Conservation (phyloP, 2,329 filamentous ascomycete genomes). For the Shiraia bambusicola region DNA sequence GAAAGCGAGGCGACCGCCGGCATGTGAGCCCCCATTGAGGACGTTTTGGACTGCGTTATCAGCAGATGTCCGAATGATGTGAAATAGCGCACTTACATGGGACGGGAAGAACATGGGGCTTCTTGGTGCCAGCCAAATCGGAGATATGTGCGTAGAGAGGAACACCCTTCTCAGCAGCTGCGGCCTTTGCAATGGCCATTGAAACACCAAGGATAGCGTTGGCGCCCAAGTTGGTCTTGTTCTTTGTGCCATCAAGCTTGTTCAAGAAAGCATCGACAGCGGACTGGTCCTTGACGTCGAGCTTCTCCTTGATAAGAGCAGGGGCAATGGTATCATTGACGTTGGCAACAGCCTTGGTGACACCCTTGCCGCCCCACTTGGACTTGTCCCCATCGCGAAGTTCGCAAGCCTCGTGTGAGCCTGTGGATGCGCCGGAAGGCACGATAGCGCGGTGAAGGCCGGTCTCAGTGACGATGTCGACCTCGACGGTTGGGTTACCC, state of each 20-base stretch:
- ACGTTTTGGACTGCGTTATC: slow-evolving; percentile 49
- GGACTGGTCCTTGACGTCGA: slow-evolving; percentile 58
- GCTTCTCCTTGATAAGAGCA: slow-evolving; percentile 54
- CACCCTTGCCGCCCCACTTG: slow-evolving; percentile 58
- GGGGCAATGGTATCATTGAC: slow-evolving; percentile 58
- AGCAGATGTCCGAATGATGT: background rate
- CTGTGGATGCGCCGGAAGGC: slow-evolving; percentile 90
- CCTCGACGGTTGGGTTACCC: slow-evolving; percentile 96
- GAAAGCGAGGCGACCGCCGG: slow-evolving; percentile 79
- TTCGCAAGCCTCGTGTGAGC: slow-evolving; percentile 56
- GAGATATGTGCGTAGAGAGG: slow-evolving; percentile 61
- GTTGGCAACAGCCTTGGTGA: slow-evolving; percentile 58
- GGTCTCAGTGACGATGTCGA: slow-evolving; percentile 93
- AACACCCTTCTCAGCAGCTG: slow-evolving; percentile 56
- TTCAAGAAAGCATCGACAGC: slow-evolving; percentile 56
- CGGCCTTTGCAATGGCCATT: slow-evolving; percentile 61
- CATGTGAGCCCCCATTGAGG: slow-evolving; percentile 79
- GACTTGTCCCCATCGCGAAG: slow-evolving; percentile 56
- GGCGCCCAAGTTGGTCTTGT: slow-evolving; percentile 61
- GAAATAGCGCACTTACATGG: slow-evolving; percentile 49
- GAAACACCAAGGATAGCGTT: slow-evolving; percentile 63
- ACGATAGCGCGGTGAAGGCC: slow-evolving; percentile 97
- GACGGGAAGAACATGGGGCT: slow-evolving; percentile 58
- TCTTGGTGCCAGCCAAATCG: slow-evolving; percentile 54
- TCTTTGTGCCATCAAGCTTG: slow-evolving; percentile 58